Evolutionary conservation across 2,329 filamentous ascomycete species (phyloP), one percentile per base, ranked within the genome.

Genomic region (Colletotrichum limetticola): DNA sequence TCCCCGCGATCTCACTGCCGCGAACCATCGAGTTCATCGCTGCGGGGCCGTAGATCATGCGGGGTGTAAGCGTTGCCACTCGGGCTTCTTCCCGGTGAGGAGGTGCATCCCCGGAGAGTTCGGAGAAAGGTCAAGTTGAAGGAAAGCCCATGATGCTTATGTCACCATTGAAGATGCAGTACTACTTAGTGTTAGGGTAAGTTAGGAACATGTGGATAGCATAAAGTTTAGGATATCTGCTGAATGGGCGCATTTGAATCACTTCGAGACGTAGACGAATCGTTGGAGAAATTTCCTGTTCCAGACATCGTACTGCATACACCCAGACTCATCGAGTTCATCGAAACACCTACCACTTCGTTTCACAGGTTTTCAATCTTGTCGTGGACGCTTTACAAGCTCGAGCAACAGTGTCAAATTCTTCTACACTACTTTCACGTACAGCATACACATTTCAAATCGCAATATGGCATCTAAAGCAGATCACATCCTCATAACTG

Each of bases 401-500:
- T 7, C 5, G 3, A 49, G n/a, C 37, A 14, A 14, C 4, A 60
- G 26, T 9, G 12, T n/a, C 32, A n/a, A n/a, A 37, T 2, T 16
- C n/a, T 30, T 46, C 59, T 14, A 11, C 6, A 4, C 16, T n/a
- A 35, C 35, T 14, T 22, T 5, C 14, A 28, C 30, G 16, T 4
- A 1, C 8, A 4, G 11, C 9, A 56, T 9, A 2, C 28, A 26
- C 3, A 8, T 6, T 14, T 24, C 11, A 12, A 12, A 4, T 4
- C 16, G 5, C 49, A 61, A 3, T 5, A 71, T 69, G 61, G 42
- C 52, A 22, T 42, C 46, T 24, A 49, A 67, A 37, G 68, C 56
- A 8, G 61, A 75, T 42, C 73, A 85, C 71, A 85, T 92, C 53
- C 86, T 92, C 78, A 91, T 92, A 76, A 92, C 91, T 11, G 91